Conservation (phyloP, 2,329 filamentous ascomycete genomes). For the Cytospora paraplurivora region DNA sequence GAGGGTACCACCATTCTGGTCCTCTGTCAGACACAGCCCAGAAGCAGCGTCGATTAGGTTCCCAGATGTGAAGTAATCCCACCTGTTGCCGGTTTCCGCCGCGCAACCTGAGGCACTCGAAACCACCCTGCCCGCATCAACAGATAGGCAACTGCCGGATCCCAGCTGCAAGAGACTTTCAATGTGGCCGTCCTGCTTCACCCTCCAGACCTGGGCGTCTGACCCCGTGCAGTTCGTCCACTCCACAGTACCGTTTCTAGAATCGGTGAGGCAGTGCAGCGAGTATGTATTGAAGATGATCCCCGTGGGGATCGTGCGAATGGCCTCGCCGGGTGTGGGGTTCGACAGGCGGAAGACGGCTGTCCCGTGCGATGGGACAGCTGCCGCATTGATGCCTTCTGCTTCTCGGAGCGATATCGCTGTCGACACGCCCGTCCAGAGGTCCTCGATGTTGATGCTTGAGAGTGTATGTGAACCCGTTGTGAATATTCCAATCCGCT, state of each 20-base stretch:
- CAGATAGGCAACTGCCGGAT: conserved; percentile 39
- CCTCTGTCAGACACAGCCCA: conserved; percentile 44
- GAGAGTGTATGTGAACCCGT: conserved; percentile 32
- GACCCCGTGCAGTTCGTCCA: conserved; percentile 43
- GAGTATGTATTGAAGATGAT: conserved; percentile 53
- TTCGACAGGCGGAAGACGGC: conserved; percentile 46
- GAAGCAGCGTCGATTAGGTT: conserved; percentile 43
- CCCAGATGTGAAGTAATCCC: conserved; percentile 48
- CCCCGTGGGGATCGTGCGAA: conserved; percentile 45
- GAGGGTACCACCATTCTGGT: conserved; percentile 23
- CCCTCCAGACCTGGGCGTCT: conserved; percentile 48
- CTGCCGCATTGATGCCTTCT: conserved; percentile 32
- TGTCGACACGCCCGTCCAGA: conserved; percentile 44
- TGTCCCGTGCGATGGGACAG: conserved; percentile 43
- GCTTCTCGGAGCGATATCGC: conserved; percentile 33
- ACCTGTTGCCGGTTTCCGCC: conserved; percentile 38
- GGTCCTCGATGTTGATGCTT: conserved; percentile 42
- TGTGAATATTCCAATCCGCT: conserved; percentile 41
- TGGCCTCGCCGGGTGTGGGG: conserved; percentile 31
- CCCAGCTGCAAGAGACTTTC: conserved; percentile 40
- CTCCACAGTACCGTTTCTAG: conserved; percentile 32
- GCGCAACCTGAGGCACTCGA: conserved; percentile 29
- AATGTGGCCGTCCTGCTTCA: conserved; percentile 39
- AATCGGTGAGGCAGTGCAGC: conserved; percentile 45
- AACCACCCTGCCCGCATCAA: conserved; percentile 28